Evolutionary conservation across 2,329 filamentous ascomycete genomes (phyloP).

Genomic region (Phialophora verrucosa): DNA sequence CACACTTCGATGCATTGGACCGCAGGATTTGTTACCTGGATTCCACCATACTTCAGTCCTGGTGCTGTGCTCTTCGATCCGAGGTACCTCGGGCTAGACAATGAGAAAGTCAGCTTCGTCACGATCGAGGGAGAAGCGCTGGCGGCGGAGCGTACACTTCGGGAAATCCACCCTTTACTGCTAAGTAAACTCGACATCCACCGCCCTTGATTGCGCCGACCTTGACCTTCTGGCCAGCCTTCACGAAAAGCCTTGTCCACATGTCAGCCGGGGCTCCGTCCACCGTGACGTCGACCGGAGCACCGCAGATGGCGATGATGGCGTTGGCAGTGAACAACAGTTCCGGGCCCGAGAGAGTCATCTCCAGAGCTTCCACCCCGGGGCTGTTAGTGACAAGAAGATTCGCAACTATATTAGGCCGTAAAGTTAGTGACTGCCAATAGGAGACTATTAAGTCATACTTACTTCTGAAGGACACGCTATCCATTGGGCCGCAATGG

Average conservation of each 20-base stretch:
- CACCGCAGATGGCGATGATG: conserved; percentile 62
- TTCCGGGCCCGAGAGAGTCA: conserved; percentile 65
- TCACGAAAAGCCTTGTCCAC: conserved; percentile 60
- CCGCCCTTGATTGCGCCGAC: conserved; percentile 58
- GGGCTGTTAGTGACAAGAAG: conserved; percentile 62
- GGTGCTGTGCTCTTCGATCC: conserved; percentile 65
- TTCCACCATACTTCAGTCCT: conserved; percentile 62
- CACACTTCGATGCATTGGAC: background rate
- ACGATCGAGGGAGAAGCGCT: background rate
- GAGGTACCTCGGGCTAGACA: conserved; percentile 50
- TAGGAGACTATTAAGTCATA: background rate
- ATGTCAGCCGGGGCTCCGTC: conserved; percentile 58
- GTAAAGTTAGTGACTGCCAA: background rate
- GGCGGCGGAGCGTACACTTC: conserved; percentile 52
- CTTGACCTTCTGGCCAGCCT: conserved; percentile 59
- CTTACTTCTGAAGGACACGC: conserved; percentile 55
- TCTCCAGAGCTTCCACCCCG: conserved; percentile 61
- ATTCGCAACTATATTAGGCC: conserved; percentile 55
- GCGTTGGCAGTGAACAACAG: conserved; percentile 61
- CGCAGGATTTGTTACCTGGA: background rate
- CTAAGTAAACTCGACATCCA: conserved; percentile 64
- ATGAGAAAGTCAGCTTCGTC: background rate
- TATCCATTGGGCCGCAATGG: conserved; percentile 66
- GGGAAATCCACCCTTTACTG: conserved; percentile 61
- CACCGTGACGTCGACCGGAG: conserved; percentile 57